Evolutionary conservation across 768 basidiomycete genomes (phyloP).

Genomic region (Leccinum disarticulatum): DNA sequence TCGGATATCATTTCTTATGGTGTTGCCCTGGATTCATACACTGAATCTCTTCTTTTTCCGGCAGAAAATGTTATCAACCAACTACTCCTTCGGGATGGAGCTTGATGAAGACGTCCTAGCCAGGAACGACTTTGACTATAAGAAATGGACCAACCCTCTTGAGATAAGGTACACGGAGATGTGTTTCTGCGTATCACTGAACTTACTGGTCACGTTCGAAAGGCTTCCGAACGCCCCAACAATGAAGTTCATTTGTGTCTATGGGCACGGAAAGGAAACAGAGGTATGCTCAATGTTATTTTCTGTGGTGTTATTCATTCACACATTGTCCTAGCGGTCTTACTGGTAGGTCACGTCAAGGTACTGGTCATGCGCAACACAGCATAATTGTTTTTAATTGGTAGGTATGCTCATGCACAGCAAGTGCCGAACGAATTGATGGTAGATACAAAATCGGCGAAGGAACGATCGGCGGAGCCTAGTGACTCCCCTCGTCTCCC

Average conservation of each 20-base stretch:
- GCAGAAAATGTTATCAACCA: constrained; percentile 73
- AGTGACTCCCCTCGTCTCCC: constrained; percentile 47
- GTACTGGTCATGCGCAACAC: background rate
- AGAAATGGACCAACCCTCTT: constrained; percentile 91
- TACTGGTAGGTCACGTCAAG: constrained; percentile 61
- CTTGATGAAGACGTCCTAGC: constrained; percentile 61
- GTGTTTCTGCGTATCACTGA: background rate
- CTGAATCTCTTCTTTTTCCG: background rate
- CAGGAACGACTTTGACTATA: constrained; percentile 68
- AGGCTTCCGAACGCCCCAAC: constrained; percentile 88
- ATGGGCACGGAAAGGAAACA: constrained; percentile 95
- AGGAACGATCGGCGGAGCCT: constrained; percentile 39
- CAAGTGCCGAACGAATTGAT: constrained; percentile 64
- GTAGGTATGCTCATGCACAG: constrained; percentile 69
- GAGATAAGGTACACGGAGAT: constrained; percentile 57
- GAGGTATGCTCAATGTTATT: constrained; percentile 49
- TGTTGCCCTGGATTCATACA: background rate
- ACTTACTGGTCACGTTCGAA: background rate
- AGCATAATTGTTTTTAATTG: constrained; percentile 1
- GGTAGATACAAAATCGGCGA: constrained; percentile 46
- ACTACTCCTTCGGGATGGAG: constrained; percentile 91
- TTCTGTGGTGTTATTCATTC: background rate
- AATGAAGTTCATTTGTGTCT: constrained; percentile 90
- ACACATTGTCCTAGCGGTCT: constrained; percentile 53
- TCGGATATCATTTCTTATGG: constrained; percentile 29